Evolutionary conservation across 2,329 filamentous ascomycete genomes (phyloP), one percentile per base, ranked within the genome.

Genomic region (Pseudogymnoascus sp.): DNA sequence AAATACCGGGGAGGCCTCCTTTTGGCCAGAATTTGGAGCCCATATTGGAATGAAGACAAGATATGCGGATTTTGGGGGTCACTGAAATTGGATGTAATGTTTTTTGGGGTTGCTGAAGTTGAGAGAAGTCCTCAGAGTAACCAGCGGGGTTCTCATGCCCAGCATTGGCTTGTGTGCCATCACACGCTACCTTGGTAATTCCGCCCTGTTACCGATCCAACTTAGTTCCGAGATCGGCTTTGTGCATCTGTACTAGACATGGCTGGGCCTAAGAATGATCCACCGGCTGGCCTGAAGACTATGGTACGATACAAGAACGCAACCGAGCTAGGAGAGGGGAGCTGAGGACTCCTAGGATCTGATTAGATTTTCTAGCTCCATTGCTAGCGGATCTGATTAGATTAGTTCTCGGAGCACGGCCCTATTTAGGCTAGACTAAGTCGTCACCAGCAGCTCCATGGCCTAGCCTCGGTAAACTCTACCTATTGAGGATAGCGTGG

Each of bases 21-120:
- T 70, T 73, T 19, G 73, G 73, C 73, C 73, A 75, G 65, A 74
- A 75, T 61, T 72, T 70, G 42, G 71, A 72, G 17, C 68, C 67
- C 69, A 69, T 73, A 33, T 60, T 60, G 59, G 19, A 21, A 38
- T 28, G 13, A 36, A 60, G 33, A 15, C 19, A n/a, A 10, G 11
- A 38, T 60, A 38, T 28, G 59, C 31, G 38, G n/a, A n/a, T 28
- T 19, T 60, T 28, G 36, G 59, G 59, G 33, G 33, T 60, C n/a
- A 35, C n/a, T 35, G 28, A 36, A 60, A 60, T 60, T 23, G 19
- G 21, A 47, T 47, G 42, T 47, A 26, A 47, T 8, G 13, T n/a
- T 26, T 47, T 47, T 11, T 21, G 42, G 42, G 42, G 10, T 23
- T 31, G 15, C 11, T 60, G 57, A 40, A 38, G 26, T 57, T 7